Percentiles rank a stretch among this genome's conserved stretches.
Conservation (phyloP, 2,329 filamentous ascomycete species). For the Ophiostoma perfectum region DNA sequence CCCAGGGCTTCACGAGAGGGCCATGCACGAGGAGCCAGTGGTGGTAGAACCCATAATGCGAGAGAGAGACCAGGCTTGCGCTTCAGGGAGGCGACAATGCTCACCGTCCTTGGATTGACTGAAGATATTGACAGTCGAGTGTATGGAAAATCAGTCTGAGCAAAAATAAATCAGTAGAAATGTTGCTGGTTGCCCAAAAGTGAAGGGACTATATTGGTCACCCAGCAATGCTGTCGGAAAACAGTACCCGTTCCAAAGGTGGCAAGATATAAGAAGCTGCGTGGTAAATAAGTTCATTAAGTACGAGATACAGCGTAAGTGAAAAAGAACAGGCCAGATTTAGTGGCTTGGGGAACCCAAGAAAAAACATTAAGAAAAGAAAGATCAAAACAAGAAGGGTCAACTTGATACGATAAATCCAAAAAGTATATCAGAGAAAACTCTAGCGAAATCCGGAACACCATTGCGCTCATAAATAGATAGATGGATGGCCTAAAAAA, state of each 20-base stretch:
- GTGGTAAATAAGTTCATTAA: background rate
- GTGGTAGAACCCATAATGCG: conserved; percentile 33
- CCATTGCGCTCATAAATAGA: conserved; percentile 23
- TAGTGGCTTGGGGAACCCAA: too few species aligned
- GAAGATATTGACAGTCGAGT: too few species aligned
- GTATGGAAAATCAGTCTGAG: too few species aligned
- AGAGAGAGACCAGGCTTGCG: background rate
- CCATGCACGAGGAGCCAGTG: conserved; percentile 35
- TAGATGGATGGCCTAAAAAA: conserved; percentile 35
- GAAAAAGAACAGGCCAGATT: too few species aligned
- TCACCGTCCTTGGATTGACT: background rate
- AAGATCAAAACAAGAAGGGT: too few species aligned
- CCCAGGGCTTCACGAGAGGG: conserved; percentile 34
- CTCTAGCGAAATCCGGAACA: background rate
- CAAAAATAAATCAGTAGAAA: too few species aligned
- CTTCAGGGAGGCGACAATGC: background rate
- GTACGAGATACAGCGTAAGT: background rate
- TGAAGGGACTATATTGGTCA: too few species aligned
- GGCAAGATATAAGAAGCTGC: background rate
- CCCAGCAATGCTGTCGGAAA: background rate
- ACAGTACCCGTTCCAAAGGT: background rate
- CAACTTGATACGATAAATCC: background rate
- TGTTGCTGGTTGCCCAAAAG: too few species aligned
- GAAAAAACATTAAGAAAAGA: too few species aligned
- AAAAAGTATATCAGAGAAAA: background rate